Base-by-base conservation (phyloP, 495 filamentous ascomycete species). In the Clavariopsis aquatica region DNA sequence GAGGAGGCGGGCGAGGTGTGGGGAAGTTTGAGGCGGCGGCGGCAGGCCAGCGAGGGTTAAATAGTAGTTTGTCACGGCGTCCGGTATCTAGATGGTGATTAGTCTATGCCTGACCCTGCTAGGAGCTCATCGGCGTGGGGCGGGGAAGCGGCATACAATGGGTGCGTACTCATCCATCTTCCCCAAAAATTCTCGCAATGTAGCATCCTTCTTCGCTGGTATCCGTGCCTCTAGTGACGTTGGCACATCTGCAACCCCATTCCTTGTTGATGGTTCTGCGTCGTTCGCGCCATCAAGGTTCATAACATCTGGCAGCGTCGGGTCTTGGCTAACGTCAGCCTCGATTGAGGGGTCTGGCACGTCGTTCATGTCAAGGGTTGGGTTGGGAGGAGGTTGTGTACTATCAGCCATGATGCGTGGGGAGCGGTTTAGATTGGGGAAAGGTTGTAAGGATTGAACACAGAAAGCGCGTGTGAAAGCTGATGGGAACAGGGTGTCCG, bases 81-180 rank as follows among this genome's bases (percentile, higher is more conserved):
- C 94, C 51, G 94, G 94, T 66, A 98, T 98, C 93, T 98, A 71
- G 20, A 51, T 7, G 5, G 47, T 15, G 24, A 31, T 55, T 34
- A 53, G 45, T 27, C 65, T 77, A 69, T 74, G 68, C 43, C 56
- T 13, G 1, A 34, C 51, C 51, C n/a, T n/a, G n/a, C n/a, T 19
- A 19, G 22, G 27, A 27, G 20, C 13, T 20, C 12, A 22, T 26
- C 27, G 23, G 43, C 1, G 46, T 6, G 38, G 47, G n/a, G 10
- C 17, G 31, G 29, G 57, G 29, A 3, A 26, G 51, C 60, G 61
- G 78, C 87, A 66, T 84, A 98, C 93, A 67, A 98, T 96, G 19
- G 94, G 94, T 49, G 94, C 92, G 78, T 96, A 97, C 67, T 98
- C 94, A 72, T 98, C 94, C 93, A 98, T 98, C 81, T 93, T 96